Evolutionary conservation across 148 eudicot genomes (phyloP).

Genomic region (Limonium bicolor): DNA sequence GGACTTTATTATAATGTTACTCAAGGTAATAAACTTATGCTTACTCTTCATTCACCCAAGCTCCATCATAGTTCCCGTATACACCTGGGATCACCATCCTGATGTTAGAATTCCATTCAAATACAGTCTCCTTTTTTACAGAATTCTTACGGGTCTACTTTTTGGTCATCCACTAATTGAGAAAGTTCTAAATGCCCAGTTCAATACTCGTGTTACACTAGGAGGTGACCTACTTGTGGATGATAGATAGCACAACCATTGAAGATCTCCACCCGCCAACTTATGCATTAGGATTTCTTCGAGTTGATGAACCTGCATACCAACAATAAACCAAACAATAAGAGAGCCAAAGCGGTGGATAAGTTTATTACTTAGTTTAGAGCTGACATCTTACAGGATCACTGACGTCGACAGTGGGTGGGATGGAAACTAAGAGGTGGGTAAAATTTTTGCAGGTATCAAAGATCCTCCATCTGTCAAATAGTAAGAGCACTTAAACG

Average conservation of each 20-base stretch:
- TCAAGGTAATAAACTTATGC: too few species aligned
- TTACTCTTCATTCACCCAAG: constrained; percentile 90
- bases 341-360: neutral
- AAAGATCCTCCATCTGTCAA: constrained; percentile 43
- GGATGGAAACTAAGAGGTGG: constrained; percentile 66
- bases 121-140: neutral
- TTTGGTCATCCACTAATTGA: neutral
- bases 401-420: constrained; percentile 47
- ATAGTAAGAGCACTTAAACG: constrained; percentile 3
- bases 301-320: constrained; percentile 50
- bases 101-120: too few species aligned
- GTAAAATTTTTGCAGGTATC: constrained; percentile 36
- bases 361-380: neutral
- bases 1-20: too few species aligned
- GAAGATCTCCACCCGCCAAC: constrained; percentile 36
- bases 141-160: neutral
- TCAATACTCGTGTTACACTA: too few species aligned
- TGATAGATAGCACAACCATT: constrained; percentile 75
- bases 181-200: too few species aligned
- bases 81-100: too few species aligned
- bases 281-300: constrained; percentile 29
- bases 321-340: constrained; percentile 1
- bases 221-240: constrained; percentile 77
- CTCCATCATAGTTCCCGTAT: constrained; percentile 75
- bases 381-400: constrained; percentile 47